Evolutionary conservation across 1,284 basidiomycete genomes (phyloP), one percentile per base, ranked within the genome.

Genomic region (Kwoniella shivajii): DNA sequence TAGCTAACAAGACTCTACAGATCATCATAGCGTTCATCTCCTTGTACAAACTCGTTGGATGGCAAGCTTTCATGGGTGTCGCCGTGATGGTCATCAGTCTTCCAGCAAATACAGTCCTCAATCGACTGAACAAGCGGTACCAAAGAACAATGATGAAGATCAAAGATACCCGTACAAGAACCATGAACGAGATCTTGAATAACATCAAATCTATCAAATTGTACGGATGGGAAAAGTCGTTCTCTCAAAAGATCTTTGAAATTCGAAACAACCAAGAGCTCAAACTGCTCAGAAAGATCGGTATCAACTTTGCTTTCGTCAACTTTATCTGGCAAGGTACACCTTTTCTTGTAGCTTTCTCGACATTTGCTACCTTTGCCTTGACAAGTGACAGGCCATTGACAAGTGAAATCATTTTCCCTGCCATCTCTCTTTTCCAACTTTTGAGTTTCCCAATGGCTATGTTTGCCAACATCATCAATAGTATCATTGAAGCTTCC

Each of bases 101-200:
- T 41, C 92, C 92, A 1, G 69, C 92, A 60, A 93, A 92, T 66
- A 90, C 90, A 0, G 67, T 83, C 45, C 86, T 93, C 57, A 89
- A 91, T 1, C 77, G 85, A 10, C 79, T 86, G 59, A 79, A 92
- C 61, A 95, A 95, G 74, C 81, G 78, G 46, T 84, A 94, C 80
- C 90, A 94, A 72, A 85, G 90, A 61, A 69, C 85, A 65, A 90
- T 96, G 73, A 97, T 97, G 94, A 91, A 90, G 77, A 91, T 89
- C 74, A 84, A 92, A 61, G 83, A 83, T 63, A 69, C 73, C 34
- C 74, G 82, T 42, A 82, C 81, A 6, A 71, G 78, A 26, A 72
- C 82, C 44, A 83, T 83, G 82, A 81, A 77, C 64, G 78, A 79
- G 71, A 80, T 95, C 24, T 80, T 96, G 13, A 84, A 86, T 61